These are phyloP conservation scores for Beauveria brongniartii DNA, from an alignment of 2,329 filamentous ascomycete genomes.

Conservation along the genomic window DNA sequence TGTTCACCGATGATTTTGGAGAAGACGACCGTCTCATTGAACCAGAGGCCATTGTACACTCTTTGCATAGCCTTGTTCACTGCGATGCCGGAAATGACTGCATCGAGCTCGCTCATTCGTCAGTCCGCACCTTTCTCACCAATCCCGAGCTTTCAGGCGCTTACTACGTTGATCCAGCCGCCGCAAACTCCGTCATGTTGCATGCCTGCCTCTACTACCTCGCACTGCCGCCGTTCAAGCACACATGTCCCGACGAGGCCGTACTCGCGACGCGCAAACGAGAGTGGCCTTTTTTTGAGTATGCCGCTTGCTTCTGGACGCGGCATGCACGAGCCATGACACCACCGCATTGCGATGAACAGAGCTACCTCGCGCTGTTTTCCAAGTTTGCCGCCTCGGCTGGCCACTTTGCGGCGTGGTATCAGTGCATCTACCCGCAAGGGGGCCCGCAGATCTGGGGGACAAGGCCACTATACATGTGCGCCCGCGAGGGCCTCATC, in stretches of 20 bases:
- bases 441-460: not conserved
- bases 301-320: conserved; percentile 4
- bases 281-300: conserved; percentile 6
- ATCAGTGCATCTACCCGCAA: conserved; percentile 6
- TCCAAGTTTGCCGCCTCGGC: not conserved
- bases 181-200: not conserved
- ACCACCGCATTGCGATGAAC: not conserved
- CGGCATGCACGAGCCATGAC: not conserved
- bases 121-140: conserved; percentile 7
- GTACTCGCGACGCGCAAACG: not conserved
- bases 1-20: not conserved
- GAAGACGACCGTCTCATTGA: conserved; percentile 11
- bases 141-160: not conserved
- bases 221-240: not conserved
- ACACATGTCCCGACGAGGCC: not conserved
- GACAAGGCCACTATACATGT: conserved; percentile 8
- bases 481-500: conserved; percentile 7
- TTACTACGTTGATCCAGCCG: not conserved
- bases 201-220: conserved; percentile 4
- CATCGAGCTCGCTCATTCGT: conserved; percentile 10
- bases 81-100: not conserved
- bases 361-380: not conserved
- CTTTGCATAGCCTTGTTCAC: conserved; percentile 2
- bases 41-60: conserved; percentile 4
- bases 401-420: conserved; percentile 9